phyloP scores from a whole-genome alignment of 202 grass and related monocot genomes.

The Panicum virgatum region DNA sequence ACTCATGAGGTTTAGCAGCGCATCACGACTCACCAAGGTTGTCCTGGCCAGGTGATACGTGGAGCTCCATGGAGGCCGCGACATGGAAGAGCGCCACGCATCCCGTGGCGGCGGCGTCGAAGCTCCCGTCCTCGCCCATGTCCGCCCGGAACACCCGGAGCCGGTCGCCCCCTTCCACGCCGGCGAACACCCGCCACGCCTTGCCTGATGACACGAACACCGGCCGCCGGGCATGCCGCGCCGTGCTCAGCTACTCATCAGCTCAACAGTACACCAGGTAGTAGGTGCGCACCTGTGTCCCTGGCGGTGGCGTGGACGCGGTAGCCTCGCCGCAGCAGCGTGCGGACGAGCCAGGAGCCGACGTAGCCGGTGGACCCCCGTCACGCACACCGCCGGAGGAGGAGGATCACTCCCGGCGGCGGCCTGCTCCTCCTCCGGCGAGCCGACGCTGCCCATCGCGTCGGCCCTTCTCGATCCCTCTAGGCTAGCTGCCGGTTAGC shows the following conservation, averaged over 20 bases:
- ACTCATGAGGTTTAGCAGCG: no score
- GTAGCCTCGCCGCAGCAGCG: slow-evolving; percentile 66
- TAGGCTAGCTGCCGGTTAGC: no score
- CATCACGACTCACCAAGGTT: slow-evolving; percentile 34
- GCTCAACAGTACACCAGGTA: no score
- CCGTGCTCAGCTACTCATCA: no score
- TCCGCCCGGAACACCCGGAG: slow-evolving; percentile 71
- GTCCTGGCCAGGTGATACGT: slow-evolving; percentile 41
- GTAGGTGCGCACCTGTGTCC: no score
- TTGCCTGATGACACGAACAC: no score
- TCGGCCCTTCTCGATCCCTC: background rate
- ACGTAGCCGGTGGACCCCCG: slow-evolving; percentile 79
- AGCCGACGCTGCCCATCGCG: slow-evolving; percentile 37
- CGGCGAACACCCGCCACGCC: slow-evolving; percentile 47
- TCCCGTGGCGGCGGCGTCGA: slow-evolving; percentile 53
- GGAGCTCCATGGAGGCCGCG: slow-evolving; percentile 81
- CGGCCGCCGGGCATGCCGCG: no score
- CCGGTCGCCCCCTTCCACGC: slow-evolving; percentile 28
- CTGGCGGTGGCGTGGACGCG: slow-evolving; percentile 72
- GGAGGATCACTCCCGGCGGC: background rate
- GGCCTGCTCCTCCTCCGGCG: background rate
- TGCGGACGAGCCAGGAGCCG: slow-evolving; percentile 75
- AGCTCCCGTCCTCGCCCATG: slow-evolving; percentile 79
- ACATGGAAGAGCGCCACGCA: slow-evolving; percentile 75
- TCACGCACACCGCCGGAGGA: slow-evolving; percentile 62